These are phyloP conservation scores for Didymella exigua DNA, from an alignment of 2,329 filamentous ascomycete genomes.

Conservation along the genomic window DNA sequence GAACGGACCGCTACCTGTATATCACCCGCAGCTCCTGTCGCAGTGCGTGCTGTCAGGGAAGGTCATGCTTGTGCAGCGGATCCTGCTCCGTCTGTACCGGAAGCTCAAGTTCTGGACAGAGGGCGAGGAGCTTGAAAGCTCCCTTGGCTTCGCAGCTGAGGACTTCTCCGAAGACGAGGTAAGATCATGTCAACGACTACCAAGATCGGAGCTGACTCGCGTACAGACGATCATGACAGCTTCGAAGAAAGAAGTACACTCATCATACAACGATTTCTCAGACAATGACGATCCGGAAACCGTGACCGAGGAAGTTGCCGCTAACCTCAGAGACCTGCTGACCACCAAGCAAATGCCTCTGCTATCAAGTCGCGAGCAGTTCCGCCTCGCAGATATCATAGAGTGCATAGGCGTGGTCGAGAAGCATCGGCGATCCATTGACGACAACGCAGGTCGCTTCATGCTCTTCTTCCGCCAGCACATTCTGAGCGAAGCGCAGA, in stretches of 20 bases:
- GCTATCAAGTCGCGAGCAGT: constrained; percentile 83
- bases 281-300: constrained; percentile 64
- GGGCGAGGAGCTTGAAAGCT: constrained; percentile 79
- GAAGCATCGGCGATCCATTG: constrained; percentile 84
- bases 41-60: constrained; percentile 88
- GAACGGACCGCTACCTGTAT: constrained; percentile 86
- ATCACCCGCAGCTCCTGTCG: constrained; percentile 88
- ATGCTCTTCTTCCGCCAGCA: constrained; percentile 87
- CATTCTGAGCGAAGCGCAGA: constrained; percentile 67
- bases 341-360: constrained; percentile 75
- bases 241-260: constrained; percentile 55
- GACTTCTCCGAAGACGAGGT: constrained; percentile 57
- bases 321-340: constrained; percentile 76
- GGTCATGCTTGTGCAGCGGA: constrained; percentile 69
- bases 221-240: constrained; percentile 48
- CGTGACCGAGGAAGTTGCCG: constrained; percentile 74
- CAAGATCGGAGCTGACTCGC: constrained; percentile 4
- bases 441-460: constrained; percentile 86
- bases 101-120: constrained; percentile 82
- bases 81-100: constrained; percentile 74
- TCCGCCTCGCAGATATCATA: constrained; percentile 80
- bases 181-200: constrained; percentile 15
- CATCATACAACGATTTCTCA: constrained; percentile 59
- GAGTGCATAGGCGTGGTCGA: constrained; percentile 85
- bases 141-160: constrained; percentile 65